Conservation (phyloP, 1,139 yeast species). For the Candida glucosophila region DNA sequence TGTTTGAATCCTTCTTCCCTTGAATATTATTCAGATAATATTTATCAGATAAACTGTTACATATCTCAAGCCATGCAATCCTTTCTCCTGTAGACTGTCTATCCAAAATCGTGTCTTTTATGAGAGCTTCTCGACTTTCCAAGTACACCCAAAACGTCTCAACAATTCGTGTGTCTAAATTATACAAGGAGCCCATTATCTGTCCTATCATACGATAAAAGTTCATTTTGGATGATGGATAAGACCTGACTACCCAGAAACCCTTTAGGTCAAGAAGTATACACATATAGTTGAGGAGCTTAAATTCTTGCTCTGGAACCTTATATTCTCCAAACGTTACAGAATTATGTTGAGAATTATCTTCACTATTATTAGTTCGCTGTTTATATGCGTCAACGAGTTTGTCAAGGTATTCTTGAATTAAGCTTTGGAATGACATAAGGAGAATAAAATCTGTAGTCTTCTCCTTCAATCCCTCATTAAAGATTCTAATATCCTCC, state of each 20-base stretch:
- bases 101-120: constrained; percentile 18
- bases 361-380: too few relatives aligned
- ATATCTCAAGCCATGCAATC: constrained; percentile 30
- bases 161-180: constrained; percentile 13
- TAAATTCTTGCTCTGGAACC: constrained; percentile 3
- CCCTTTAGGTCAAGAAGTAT: constrained; percentile 18
- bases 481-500: constrained; percentile 10
- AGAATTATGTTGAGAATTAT: too few relatives aligned
- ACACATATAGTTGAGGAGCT: constrained; percentile 11
- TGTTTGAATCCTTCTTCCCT: constrained; percentile 19
- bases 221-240: constrained; percentile 11
- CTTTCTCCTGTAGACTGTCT: constrained; percentile 24
- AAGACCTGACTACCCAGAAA: constrained; percentile 8
- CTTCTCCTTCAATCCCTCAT: constrained; percentile 11
- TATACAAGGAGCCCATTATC: constrained; percentile 14
- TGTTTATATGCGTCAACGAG: too few relatives aligned
- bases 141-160: constrained; percentile 29
- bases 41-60: constrained; percentile 31
- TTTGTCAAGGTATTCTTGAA: too few relatives aligned
- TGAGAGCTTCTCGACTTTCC: constrained; percentile 20
- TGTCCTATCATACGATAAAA: constrained; percentile 16
- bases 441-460: constrained; percentile 11
- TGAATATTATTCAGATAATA: constrained; percentile 10
- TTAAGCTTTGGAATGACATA: constrained; percentile 16
- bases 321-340: constrained; percentile 1